Base-by-base conservation (phyloP, 2,329 filamentous ascomycete genomes). In the Diaporthe vexans region DNA sequence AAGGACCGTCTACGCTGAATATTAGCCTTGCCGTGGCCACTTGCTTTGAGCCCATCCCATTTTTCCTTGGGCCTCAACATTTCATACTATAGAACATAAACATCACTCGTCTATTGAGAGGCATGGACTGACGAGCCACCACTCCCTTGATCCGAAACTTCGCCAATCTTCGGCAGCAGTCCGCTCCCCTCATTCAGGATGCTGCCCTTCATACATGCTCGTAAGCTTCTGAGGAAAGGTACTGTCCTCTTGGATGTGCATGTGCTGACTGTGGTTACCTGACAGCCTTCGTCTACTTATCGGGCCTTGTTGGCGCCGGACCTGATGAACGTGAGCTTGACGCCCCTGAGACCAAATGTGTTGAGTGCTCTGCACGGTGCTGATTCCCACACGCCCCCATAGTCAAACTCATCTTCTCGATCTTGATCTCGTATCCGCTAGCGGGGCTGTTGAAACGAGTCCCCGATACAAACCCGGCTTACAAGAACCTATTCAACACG, bases 381-480 rank as follows among this genome's bases (percentile, higher is more conserved):
- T 71, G 37, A 73, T 65, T 21, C 43, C 33, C 37, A 56, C 48
- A 52, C 9, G 70, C 33, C 13, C n/a, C 63, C 73, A n/a, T 79
- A 98, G 95, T 99, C 78, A 99, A 99, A 83, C 93, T 98, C 79
- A 93, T 98, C 79, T 92, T 92, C 81, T 95, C 94, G 9, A 97
- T 98, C 83, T 88, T 99, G 63, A 84, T 98, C 52, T 98, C 97
- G 15, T 99, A 97, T 81, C 97, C 97, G 3, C 89, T 99, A 72
- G 95, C 97, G 63, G 97, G 90, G 33, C 83, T 97, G 35, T 88
- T 99, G 11, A 99, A 99, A 84, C 91, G 97, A 71, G 89, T 99
- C 26, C 96, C 97, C 43, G 97, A 99, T 85, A 86, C 90, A 65
- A 92, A 93, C 70, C 96, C 96, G 72, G 92, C 91, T 79, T 90